These are phyloP conservation scores for Apiotrichum gracile DNA, from an alignment of 1,284 basidiomycete genomes.

Conservation along the genomic window DNA sequence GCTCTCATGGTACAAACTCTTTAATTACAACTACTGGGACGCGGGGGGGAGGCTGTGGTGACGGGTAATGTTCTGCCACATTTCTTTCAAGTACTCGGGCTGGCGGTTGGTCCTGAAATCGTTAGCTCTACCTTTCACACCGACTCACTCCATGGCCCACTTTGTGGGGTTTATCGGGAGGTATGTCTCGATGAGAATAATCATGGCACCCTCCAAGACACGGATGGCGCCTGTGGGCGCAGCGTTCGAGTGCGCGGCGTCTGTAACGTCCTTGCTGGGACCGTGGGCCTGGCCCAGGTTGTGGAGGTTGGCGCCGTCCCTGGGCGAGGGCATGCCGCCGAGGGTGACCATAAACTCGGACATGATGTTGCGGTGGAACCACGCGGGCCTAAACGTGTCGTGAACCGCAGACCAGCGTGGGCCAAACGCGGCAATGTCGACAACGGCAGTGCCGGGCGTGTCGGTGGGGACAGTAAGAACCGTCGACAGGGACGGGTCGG, in stretches of 20 bases:
- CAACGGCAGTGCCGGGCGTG: constrained; percentile 56
- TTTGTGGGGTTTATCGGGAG: constrained; percentile 2
- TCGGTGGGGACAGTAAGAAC: constrained; percentile 37
- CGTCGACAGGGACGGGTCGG: constrained; percentile 36
- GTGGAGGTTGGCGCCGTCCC: constrained; percentile 18
- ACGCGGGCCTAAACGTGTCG: constrained; percentile 41
- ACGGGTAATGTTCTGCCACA: constrained; percentile 10
- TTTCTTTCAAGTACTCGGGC: constrained; percentile 8
- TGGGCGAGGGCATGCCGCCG: constrained; percentile 18
- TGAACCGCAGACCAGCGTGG: constrained; percentile 37
- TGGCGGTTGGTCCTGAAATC: neutral
- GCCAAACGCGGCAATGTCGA: constrained; percentile 20
- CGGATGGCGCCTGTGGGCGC: constrained; percentile 3
- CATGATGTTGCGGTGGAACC: constrained; percentile 59
- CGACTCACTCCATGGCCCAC: constrained; percentile 1
- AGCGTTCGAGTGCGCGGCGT: neutral
- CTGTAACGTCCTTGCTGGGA: constrained; percentile 13
- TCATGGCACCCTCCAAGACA: neutral
- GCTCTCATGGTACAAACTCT: too few relatives aligned
- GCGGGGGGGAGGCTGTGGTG: constrained; percentile 10
- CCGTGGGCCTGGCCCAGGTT: constrained; percentile 31
- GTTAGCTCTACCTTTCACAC: too few relatives aligned
- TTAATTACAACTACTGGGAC: too few relatives aligned
- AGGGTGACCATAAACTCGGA: constrained; percentile 21
- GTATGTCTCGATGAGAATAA: constrained; percentile 6